Evolutionary conservation across 179 eudicot species (phyloP), one percentile per base, ranked within the genome.

Genomic region (Gypsophila paniculata): DNA sequence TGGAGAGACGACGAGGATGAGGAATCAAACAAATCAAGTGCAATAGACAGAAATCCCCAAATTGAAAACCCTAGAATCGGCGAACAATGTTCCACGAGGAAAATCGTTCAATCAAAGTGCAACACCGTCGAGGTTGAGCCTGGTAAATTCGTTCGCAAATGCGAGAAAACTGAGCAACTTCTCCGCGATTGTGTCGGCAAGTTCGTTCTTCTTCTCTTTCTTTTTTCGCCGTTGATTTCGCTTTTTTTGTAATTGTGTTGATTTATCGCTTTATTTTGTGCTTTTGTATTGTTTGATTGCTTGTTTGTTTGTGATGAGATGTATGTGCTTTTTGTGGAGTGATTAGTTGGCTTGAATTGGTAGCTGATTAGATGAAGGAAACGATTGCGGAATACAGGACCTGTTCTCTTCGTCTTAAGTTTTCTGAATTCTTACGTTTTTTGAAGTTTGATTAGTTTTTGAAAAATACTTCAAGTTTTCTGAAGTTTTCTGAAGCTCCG

Each of bases 71-170:
- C 62, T 60, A 65, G 48, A 49, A n/a, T 42, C 17, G 73, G 54
- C 58, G 85, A 77, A 4, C 75, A 60, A 15, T 84, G 85, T 74
- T 82, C 88, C n/a, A 89, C 91, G 17, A 79, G 90, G 72, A 89
- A 77, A 77, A 81, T 91, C 29, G 88, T 89, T 18, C 72, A 68
- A 34, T 80, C 96, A 5, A 80, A 88, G 55, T 91, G 98, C 87
- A 86, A 76, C 65, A 93, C 97, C 21, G 93, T 89, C 74, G 96
- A 93, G 76, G 86, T 89, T 51, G 97, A 93, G 83, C 90, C 96
- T 25, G 98, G 96, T 1, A 89, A 83, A 76, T 93, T 91, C 79
- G 32, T 93, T 9, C 73, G 86, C 13, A 91, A 88, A 74, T 91
- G 98, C 78, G 87, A 91, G 81, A 93, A 89, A 34, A 93, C 89